phyloP scores from a whole-genome alignment of 1,284 basidiomycete genomes.

The Entoloma clypeatum region DNA sequence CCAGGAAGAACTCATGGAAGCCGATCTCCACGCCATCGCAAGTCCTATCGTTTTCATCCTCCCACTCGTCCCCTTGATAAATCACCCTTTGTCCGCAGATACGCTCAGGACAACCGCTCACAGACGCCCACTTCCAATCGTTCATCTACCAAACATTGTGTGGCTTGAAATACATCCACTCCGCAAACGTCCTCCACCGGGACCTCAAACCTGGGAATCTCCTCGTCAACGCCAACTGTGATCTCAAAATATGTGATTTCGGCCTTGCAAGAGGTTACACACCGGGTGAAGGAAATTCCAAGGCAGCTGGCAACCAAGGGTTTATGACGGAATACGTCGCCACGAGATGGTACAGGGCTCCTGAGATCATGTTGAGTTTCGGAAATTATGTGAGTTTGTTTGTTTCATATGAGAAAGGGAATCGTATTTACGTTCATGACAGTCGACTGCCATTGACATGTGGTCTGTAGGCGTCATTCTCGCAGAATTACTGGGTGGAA shows the following conservation, averaged over 20 bases:
- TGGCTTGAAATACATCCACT: slow-evolving; percentile 98
- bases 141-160: slow-evolving; percentile 99
- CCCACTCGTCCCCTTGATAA: slow-evolving; percentile 5
- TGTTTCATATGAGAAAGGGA: neutral
- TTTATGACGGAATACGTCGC: slow-evolving; percentile 99
- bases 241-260: slow-evolving; percentile 98
- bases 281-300: slow-evolving; percentile 68
- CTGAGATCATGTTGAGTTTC: slow-evolving; percentile 97
- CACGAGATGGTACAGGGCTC: slow-evolving; percentile 96
- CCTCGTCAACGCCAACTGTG: slow-evolving; percentile 97
- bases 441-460: slow-evolving; percentile 89
- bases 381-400: slow-evolving; percentile 77
- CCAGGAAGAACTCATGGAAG: slow-evolving; percentile 98
- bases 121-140: slow-evolving; percentile 97
- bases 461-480: slow-evolving; percentile 99
- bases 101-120: slow-evolving; percentile 95
- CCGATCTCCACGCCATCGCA: slow-evolving; percentile 99
- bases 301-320: slow-evolving; percentile 78
- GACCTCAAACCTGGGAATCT: slow-evolving; percentile 97
- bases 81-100: slow-evolving; percentile 53
- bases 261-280: slow-evolving; percentile 95
- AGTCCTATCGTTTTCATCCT: slow-evolving; percentile 27
- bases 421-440: slow-evolving; percentile 5
- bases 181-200: slow-evolving; percentile 95
- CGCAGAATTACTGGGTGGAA: slow-evolving; percentile 93